Evolutionary conservation across 2,329 filamentous ascomycete genomes (phyloP), one percentile per base, ranked within the genome.

Genomic region (Aquanectria penicillioides): DNA sequence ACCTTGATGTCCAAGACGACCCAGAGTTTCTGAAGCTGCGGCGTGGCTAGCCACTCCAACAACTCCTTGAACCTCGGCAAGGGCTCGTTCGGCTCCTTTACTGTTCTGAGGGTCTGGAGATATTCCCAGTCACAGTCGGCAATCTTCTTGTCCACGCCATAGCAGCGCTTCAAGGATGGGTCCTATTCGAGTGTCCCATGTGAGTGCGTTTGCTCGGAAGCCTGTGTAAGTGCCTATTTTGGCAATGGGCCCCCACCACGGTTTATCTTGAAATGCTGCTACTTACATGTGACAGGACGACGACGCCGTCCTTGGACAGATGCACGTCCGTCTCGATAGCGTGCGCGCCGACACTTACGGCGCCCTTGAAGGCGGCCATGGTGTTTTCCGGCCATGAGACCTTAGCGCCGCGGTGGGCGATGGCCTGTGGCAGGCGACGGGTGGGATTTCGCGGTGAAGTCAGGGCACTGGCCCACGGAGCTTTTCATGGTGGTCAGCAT

Each of bases 271-370:
- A 2, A 31, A 7, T 8, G 4, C 6, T 18, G 46, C 18, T 17
- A 71, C 82, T 73, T 77, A 92, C 90, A 80, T 96, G 93, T 40
- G 90, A 92, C 34, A 98, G 78, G 9, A 98, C 92, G 1, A 97
- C 90, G 0, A 97, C 88, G 6, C 89, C 89, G 70, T 98, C 94
- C 61, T 84, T 87, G 12, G 92, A 89, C 28, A 97, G 77, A 73
- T 96, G 94, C 8, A 97, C 76, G 70, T 98, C 94, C 15, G 93
- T 96, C 78, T 98, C 94, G 23, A 98, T 80, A 0, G 90, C 94
- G 69, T 96, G 86, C 0, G 91, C 87, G 17, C 92, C 92, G 15
- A 87, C 88, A 26, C 86, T 80, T 3, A 94, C 83, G 1, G 93
- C 94, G 23, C 84, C 89, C 56, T 80, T 80, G 77, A 97, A 96